A percentile compares a stretch with the other conserved stretches of the same genome.
These are phyloP conservation scores for Morella rubra DNA, from an alignment of 306 rosid genomes.

Conservation along the genomic window DNA sequence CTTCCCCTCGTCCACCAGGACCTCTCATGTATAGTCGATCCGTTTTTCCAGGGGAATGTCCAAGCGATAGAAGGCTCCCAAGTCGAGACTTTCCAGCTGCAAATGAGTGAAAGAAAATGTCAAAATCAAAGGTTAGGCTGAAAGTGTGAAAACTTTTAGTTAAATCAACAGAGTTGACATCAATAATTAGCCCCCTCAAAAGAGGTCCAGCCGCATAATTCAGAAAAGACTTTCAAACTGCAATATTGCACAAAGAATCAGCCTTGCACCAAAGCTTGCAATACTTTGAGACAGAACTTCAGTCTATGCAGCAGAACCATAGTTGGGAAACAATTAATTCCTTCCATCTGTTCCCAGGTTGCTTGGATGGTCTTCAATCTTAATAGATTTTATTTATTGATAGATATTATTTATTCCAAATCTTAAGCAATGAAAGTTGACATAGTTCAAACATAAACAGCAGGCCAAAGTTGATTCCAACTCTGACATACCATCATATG, in stretches of 20 bases:
- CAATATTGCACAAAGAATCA: not conserved
- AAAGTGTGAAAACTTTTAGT: not conserved
- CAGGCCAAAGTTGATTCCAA: not conserved
- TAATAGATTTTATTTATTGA: not conserved
- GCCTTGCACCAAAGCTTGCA: conserved; percentile 1
- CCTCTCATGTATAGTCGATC: conserved; percentile 97
- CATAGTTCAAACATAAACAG: not conserved
- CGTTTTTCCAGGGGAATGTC: conserved; percentile 70
- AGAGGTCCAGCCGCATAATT: not conserved
- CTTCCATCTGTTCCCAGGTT: not conserved
- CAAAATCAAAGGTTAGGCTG: not conserved
- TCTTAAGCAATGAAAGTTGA: not conserved
- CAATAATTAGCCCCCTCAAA: not conserved
- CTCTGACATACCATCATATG: conserved; percentile 73
- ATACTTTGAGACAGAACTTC: not conserved
- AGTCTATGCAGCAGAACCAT: not conserved
- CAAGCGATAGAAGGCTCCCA: conserved; percentile 80
- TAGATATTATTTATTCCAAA: not conserved
- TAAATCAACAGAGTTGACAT: not conserved
- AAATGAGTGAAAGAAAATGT: conserved; percentile 6
- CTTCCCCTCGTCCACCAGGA: conserved; percentile 99
- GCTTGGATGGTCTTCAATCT: not conserved
- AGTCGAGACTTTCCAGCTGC: conserved; percentile 87
- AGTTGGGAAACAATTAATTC: not conserved
- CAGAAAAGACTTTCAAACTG: too few species aligned